phyloP scores from a whole-genome alignment of 805 yeast genomes.

The Kuraishia borneana region DNA sequence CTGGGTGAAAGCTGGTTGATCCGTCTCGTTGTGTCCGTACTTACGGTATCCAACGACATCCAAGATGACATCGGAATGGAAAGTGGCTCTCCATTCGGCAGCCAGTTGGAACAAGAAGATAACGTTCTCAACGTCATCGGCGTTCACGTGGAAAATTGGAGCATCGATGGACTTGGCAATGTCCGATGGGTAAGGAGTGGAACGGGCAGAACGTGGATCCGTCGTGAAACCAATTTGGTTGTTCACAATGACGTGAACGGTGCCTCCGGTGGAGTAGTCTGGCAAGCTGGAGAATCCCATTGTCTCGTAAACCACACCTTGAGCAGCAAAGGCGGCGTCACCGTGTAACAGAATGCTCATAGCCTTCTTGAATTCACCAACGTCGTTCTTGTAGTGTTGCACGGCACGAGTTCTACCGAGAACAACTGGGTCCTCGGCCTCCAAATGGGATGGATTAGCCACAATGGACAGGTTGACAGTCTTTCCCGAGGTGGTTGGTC shows the following conservation, averaged over 20 bases:
- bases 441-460: constrained; percentile 98
- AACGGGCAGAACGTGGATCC: constrained; percentile 94
- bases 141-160: constrained; percentile 98
- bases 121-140: constrained; percentile 93
- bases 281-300: constrained; percentile 90
- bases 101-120: constrained; percentile 90
- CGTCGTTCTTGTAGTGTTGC: constrained; percentile 83
- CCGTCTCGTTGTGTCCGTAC: constrained; percentile 98
- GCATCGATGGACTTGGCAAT: constrained; percentile 94
- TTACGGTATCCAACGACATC: constrained; percentile 98
- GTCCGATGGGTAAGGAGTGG: constrained; percentile 97
- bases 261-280: constrained; percentile 97
- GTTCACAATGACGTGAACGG: constrained; percentile 89
- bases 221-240: constrained; percentile 99
- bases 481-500: constrained; percentile 98
- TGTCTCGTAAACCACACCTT: constrained; percentile 98
- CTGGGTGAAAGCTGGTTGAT: constrained; percentile 98
- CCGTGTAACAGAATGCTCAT: constrained; percentile 92
- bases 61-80: constrained; percentile 92
- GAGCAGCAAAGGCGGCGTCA: constrained; percentile 98
- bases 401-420: constrained; percentile 96
- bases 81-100: constrained; percentile 96
- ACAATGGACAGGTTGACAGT: constrained; percentile 90
- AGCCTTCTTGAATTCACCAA: constrained; percentile 75
- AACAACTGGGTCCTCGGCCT: constrained; percentile 98